These are phyloP conservation scores for Draba incana DNA, from an alignment of 345 rosid genomes.

Conservation along the genomic window DNA sequence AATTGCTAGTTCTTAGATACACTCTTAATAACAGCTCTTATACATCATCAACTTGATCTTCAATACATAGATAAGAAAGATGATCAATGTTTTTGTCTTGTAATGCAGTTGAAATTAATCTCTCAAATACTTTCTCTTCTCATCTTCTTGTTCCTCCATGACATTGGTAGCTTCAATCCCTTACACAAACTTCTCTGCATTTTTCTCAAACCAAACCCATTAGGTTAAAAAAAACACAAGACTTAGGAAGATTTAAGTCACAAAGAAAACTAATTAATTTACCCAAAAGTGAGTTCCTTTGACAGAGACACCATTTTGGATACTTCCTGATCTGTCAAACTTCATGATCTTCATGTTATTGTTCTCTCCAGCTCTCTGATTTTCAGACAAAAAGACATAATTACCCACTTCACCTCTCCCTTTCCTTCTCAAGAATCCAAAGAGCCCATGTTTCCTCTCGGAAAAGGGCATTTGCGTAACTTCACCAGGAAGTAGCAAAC, in stretches of 20 bases:
- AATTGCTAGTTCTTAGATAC: conserved; percentile 31
- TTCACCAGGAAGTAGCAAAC: conserved; percentile 52
- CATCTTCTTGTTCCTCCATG: conserved; percentile 59
- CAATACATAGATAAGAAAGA: conserved; percentile 15
- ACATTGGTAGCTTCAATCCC: conserved; percentile 70
- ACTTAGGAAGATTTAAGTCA: conserved; percentile 2
- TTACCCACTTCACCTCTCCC: conserved; percentile 55
- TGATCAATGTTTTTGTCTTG: conserved; percentile 8
- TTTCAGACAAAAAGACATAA: conserved; percentile 61
- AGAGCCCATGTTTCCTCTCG: conserved; percentile 45
- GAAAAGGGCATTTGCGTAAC: conserved; percentile 52
- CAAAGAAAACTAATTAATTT: conserved; percentile 31
- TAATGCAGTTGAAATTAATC: neutral
- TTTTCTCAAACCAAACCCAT: conserved; percentile 23
- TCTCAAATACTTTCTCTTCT: conserved; percentile 48
- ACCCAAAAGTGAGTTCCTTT: conserved; percentile 75
- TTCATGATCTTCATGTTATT: conserved; percentile 44
- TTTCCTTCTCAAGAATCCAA: conserved; percentile 56
- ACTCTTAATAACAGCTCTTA: conserved; percentile 20
- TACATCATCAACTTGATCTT: conserved; percentile 24
- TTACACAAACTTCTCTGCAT: conserved; percentile 62
- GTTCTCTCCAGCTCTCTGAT: conserved; percentile 44
- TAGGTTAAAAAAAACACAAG: neutral
- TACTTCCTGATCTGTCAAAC: conserved; percentile 53
- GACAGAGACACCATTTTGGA: conserved; percentile 36